Conservation (phyloP, 2,329 filamentous ascomycete species). For the Penicillium verrucosum region DNA sequence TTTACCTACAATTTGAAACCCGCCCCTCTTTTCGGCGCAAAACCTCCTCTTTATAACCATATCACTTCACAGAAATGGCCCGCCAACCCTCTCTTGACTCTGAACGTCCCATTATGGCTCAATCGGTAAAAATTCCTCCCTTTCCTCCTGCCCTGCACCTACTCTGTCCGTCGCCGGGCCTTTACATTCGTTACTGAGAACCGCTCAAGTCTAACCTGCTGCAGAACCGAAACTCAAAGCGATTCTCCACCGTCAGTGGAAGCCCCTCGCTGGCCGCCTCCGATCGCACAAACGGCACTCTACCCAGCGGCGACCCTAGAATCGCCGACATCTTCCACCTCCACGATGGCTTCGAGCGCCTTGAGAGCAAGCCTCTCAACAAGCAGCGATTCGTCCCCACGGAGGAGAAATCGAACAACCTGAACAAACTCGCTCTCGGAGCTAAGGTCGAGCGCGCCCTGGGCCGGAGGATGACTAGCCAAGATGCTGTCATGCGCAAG, state of each 20-base stretch:
- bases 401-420: slow-evolving; percentile 74
- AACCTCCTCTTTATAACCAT: neutral
- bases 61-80: slow-evolving; percentile 28
- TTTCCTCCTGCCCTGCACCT: neutral
- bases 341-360: slow-evolving; percentile 74
- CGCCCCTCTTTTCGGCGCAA: neutral
- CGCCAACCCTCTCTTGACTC: slow-evolving; percentile 51
- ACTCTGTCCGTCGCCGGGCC: no score
- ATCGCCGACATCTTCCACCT: slow-evolving; percentile 69
- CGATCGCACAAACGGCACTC: slow-evolving; percentile 42
- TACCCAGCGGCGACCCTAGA: slow-evolving; percentile 49
- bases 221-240: slow-evolving; percentile 51
- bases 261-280: slow-evolving; percentile 47
- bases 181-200: neutral
- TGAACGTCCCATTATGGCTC: slow-evolving; percentile 55
- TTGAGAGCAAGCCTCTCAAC: slow-evolving; percentile 82
- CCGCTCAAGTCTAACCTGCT: slow-evolving; percentile 8
- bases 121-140: slow-evolving; percentile 43
- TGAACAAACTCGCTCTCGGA: slow-evolving; percentile 82
- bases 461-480: slow-evolving; percentile 77
- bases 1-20: slow-evolving; percentile 1
- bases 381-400: slow-evolving; percentile 77
- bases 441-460: slow-evolving; percentile 89
- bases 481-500: slow-evolving; percentile 79
- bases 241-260: slow-evolving; percentile 53